phyloP scores from a whole-genome alignment of 441 rosid species.

The Theobroma grandiflorum region DNA sequence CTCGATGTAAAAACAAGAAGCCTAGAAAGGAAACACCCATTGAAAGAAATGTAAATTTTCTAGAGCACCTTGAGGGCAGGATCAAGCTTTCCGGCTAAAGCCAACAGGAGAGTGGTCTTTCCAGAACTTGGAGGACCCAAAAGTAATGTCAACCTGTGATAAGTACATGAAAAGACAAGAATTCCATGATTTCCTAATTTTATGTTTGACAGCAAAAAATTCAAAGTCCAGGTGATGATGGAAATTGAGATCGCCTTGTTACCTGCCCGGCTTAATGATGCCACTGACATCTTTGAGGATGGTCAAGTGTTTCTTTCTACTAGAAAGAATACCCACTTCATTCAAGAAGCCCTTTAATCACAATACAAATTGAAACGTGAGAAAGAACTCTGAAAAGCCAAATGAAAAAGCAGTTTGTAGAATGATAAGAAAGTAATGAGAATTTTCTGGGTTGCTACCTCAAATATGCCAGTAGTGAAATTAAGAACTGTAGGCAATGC shows the following conservation, averaged over 20 bases:
- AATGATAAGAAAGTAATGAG: background rate
- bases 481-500: slow-evolving; percentile 52
- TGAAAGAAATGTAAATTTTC: background rate
- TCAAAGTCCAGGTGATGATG: background rate
- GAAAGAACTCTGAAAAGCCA: background rate
- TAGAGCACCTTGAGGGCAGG: slow-evolving; percentile 39
- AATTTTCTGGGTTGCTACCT: slow-evolving; percentile 32
- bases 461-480: slow-evolving; percentile 31
- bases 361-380: background rate
- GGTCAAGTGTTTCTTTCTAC: slow-evolving; percentile 54
- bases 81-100: slow-evolving; percentile 58
- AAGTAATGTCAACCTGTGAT: slow-evolving; percentile 56
- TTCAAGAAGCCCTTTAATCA: slow-evolving; percentile 51
- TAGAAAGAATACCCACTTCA: slow-evolving; percentile 54
- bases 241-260: slow-evolving; percentile 33
- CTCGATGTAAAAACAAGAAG: background rate
- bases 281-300: slow-evolving; percentile 76
- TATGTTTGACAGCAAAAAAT: background rate
- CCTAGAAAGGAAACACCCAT: background rate
- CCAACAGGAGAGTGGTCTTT: slow-evolving; percentile 54
- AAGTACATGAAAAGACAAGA: slow-evolving; percentile 11
- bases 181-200: background rate
- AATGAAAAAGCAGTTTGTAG: background rate
- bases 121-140: slow-evolving; percentile 60
- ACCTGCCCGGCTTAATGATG: slow-evolving; percentile 63